Base-by-base conservation (phyloP, 768 basidiomycete genomes). In the Amanita pallidorosea region DNA sequence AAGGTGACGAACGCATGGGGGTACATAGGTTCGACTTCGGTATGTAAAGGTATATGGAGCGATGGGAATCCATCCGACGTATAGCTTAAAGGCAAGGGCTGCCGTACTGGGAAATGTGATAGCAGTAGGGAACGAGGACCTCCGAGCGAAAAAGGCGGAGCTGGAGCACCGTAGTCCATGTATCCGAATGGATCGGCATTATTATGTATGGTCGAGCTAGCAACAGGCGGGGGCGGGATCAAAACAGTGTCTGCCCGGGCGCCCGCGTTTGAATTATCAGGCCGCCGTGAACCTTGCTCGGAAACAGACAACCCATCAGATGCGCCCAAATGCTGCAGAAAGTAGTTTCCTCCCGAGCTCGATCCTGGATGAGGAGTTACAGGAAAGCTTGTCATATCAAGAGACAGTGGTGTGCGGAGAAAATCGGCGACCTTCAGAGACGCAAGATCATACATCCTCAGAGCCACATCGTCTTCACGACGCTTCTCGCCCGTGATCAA, bases 1-100 rank as follows among this genome's bases (percentile, higher is more conserved):
- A 94, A 89, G 1, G 90, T 87, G 8, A 93, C 82, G 61, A 80
- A 92, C 33, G 85, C 86, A 49, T 85, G 78, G 2, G 81, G 65
- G 61, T 89, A 71, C 31, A 83, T 70, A 25, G 87, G 79, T 45
- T 74, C 74, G 5, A 76, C 73, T 18, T 77, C 75, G 2, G 72
- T 67, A 12, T 72, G 68, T 53, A 76, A 63, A 35, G 45, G 34
- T 13, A 49, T 34, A 1, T 11, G 49, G 18, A 42, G 18, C 18
- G 31, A 50, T n/a, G 11, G 40, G n/a, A 22, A 15, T 22, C 31
- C 41, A 50, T 34, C 49, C n/a, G 29, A n/a, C 15, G 35, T 13
- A n/a, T 25, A 41, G 11, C 17, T 54, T 67, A 27, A 51, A 47
- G 27, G 57, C 55, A 31, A 46, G 29, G 22, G 23, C 51, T 23